These are phyloP conservation scores for Yamadazyma oceani DNA, from an alignment of 1,139 yeast species.

Conservation along the genomic window DNA sequence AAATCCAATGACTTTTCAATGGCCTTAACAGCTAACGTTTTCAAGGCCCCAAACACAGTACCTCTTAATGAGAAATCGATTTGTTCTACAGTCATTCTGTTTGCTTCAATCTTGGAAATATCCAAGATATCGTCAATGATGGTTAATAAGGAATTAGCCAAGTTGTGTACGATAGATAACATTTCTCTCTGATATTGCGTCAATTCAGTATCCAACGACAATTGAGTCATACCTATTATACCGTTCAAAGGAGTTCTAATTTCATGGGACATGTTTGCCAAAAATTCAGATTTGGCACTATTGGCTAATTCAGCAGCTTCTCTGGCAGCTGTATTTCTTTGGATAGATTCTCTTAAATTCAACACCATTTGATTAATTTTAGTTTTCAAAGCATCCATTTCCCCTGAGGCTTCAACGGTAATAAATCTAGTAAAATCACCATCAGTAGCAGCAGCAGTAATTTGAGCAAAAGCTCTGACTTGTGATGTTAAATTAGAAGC, in stretches of 20 bases:
- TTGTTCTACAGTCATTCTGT: slow-evolving; percentile 87
- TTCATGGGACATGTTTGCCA: slow-evolving; percentile 91
- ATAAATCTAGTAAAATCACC: slow-evolving; percentile 89
- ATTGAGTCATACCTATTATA: slow-evolving; percentile 89
- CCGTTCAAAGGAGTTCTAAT: slow-evolving; percentile 92
- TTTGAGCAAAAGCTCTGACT: slow-evolving; percentile 90
- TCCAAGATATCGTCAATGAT: slow-evolving; percentile 87
- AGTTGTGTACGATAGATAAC: slow-evolving; percentile 82
- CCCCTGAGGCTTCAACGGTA: slow-evolving; percentile 90
- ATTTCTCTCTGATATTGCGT: slow-evolving; percentile 89
- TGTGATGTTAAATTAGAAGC: slow-evolving; percentile 88
- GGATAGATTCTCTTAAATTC: slow-evolving; percentile 82
- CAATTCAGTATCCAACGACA: slow-evolving; percentile 80
- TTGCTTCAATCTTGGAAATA: slow-evolving; percentile 89
- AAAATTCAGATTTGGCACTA: slow-evolving; percentile 85
- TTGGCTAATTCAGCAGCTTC: slow-evolving; percentile 92
- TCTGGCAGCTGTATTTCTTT: slow-evolving; percentile 88
- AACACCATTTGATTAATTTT: slow-evolving; percentile 91
- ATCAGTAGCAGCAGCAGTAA: slow-evolving; percentile 91
- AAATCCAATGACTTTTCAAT: slow-evolving; percentile 80
- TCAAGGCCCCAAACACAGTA: slow-evolving; percentile 84
- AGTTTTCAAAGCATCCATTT: slow-evolving; percentile 89
- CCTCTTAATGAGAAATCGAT: slow-evolving; percentile 83
- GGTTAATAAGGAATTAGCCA: slow-evolving; percentile 79
- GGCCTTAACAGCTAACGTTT: slow-evolving; percentile 84